These are phyloP conservation scores for Amanita muscaria DNA, from an alignment of 768 basidiomycete species.

Conservation along the genomic window DNA sequence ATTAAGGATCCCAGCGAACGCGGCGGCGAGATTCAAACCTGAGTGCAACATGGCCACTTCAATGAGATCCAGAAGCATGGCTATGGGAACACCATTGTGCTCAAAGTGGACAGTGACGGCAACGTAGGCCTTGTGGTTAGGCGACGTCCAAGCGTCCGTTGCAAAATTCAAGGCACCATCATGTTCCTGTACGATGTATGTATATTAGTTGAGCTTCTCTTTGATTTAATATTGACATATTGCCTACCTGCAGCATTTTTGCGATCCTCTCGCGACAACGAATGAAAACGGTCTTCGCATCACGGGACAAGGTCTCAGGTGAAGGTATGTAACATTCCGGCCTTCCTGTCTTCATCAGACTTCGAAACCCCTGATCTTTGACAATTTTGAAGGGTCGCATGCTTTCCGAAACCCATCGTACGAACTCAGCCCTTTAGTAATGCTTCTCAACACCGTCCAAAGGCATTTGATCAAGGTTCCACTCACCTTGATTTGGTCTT, in stretches of 20 bases:
- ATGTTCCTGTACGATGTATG: conserved; percentile 18
- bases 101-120: conserved; percentile 26
- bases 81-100: conserved; percentile 18
- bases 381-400: conserved; percentile 11
- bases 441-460: conserved; percentile 3
- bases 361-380: conserved; percentile 4
- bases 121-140: conserved; percentile 14
- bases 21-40: conserved; percentile 12
- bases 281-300: too few species aligned
- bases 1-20: conserved; percentile 5
- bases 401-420: too few species aligned
- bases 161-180: conserved; percentile 10
- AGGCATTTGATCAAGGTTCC: conserved; percentile 8
- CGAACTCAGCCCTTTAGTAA: conserved; percentile 11
- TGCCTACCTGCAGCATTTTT: conserved; percentile 23
- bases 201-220: conserved; percentile 26
- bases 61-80: conserved; percentile 28
- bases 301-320: background rate
- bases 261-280: conserved; percentile 17
- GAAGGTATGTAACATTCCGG: background rate
- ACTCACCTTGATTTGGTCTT: too few species aligned
- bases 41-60: conserved; percentile 28
- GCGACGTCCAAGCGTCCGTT: conserved; percentile 29
- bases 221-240: conserved; percentile 26
- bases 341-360: background rate